Base-by-base conservation (phyloP, 2,329 filamentous ascomycete genomes). In the Ophiognomonia clavigignenti-juglandacearum region DNA sequence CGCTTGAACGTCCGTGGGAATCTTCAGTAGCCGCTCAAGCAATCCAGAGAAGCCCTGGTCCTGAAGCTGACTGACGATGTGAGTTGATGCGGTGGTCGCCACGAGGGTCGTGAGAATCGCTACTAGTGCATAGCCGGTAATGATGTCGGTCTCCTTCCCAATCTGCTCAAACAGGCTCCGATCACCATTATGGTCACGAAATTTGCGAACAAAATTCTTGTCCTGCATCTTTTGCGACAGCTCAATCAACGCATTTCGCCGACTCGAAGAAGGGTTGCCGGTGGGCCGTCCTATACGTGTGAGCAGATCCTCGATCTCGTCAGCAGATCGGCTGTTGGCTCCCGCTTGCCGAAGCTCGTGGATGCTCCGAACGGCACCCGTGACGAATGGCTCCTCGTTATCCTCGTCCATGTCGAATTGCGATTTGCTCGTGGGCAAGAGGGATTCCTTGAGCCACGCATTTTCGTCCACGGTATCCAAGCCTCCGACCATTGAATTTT, bases 121-220 rank as follows among this genome's bases (percentile, higher is more conserved):
- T n/a, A 78, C 65, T 13, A 89, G 72, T 2, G 81, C 68, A 57
- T 85, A 86, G 6, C 81, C 82, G 43, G 75, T 74, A 29, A 85
- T 67, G 19, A 74, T 54, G 59, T 90, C 85, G 2, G 72, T 65
- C 57, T 85, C 79, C 40, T 72, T 70, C 1, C 72, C 74, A 9
- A 86, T 70, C 35, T 78, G 76, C 37, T 77, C 72, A 43, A 89
- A 77, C 14, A 96, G 71, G 24, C 77, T 78, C 45, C 82, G 76
- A 52, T 88, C 86, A 47, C 86, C 80, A 6, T 82, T 80, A 54
- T 88, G 83, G 52, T 90, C 83, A 18, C 86, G 75, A 57, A 96
- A 90, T 52, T 86, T 83, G 16, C 74, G 72, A 23, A 80, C 70
- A 56, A 87, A 90, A 1, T 71, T 71, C 56, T 82, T 82, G 41